Base-by-base conservation (phyloP, 192 early-diverging fungal species). In the Fimicolochytrium jonesii region DNA sequence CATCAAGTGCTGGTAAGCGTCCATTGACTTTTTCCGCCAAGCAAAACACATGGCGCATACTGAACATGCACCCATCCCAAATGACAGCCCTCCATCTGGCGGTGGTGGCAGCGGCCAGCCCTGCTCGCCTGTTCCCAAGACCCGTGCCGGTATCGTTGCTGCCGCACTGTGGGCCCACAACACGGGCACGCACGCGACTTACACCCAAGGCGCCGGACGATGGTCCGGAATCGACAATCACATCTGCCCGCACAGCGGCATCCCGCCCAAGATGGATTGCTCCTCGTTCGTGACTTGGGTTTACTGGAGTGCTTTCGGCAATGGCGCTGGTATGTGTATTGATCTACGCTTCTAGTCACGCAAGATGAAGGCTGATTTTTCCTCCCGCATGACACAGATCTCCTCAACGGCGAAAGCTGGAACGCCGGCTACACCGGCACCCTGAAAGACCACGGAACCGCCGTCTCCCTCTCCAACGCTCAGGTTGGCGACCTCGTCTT, bases 111-210 rank as follows among this genome's bases (percentile, higher is more conserved):
- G 3, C 5, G 48, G 46, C 59, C 34, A 25, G n/a, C 49, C 49
- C 25, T 61, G 59, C 46, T 44, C 29, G 2, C n/a, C n/a, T n/a
- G 49, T 61, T 32, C 3, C 59, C 9, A 61, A 61, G 30, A 61
- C 46, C 32, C 26, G 46, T n/a, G 26, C 17, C 23, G 59, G 47
- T 18, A 34, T 61, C 20, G 59, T 52, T 17, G 43, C n/a, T 3
- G 59, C 59, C 6, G 59, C 59, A 26, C n/a, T 61, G 39, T 58
- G 56, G 46, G 59, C 59, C 29, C 59, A 61, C 47, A 61, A 61
- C 45, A 30, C 43, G 22, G 59, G 59, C 30, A 48, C 10, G 7
- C 10, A 11, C 20, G 31, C 35, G 20, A 3, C 9, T 33, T 61
- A 61, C 59, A 61, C 47, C 46, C 59, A 61, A 36, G 44, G 29